Evolutionary conservation across 192 early-diverging fungal species (phyloP), one percentile per base, ranked within the genome.

Genomic region (Entophlyctis luteolus): DNA sequence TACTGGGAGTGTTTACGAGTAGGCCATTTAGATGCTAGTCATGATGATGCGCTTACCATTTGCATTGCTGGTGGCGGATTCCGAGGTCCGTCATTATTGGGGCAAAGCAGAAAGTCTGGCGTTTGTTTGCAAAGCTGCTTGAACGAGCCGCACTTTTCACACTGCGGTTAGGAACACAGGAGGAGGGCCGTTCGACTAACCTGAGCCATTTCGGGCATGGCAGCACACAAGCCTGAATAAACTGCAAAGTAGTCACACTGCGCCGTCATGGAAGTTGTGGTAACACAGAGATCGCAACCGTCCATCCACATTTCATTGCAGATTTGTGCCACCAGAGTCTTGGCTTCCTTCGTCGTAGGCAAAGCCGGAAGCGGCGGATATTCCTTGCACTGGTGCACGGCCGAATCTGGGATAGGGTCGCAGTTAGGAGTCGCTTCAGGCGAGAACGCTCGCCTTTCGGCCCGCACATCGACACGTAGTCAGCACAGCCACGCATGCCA

Each of bases 131-230:
- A 42, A n/a, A 42, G 39, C 39, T 42, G 39, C 8, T 8, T 42
- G n/a, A 42, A 42, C n/a, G n/a, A n/a, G n/a, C n/a, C n/a, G n/a
- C n/a, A n/a, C n/a, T n/a, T n/a, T n/a, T n/a, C n/a, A n/a, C n/a
- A n/a, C n/a, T n/a, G n/a, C n/a, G n/a, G n/a, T n/a, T n/a, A n/a
- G n/a, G n/a, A n/a, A n/a, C n/a, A n/a, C n/a, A n/a, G n/a, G n/a
- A n/a, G n/a, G n/a, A n/a, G n/a, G n/a, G n/a, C n/a, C n/a, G n/a
- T n/a, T n/a, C n/a, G n/a, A n/a, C n/a, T n/a, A 27, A 65, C 62
- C 56, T 79, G 75, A 31, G 46, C 12, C 82, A 84, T 84, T 12
- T 79, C 76, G 1, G 82, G 82, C 82, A 84, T 84, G 46, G 73
- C 72, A 52, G 59, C 70, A 74, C 82, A 84, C 14, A 84, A 69